Conservation (phyloP, 1,284 basidiomycete species). For the Fistulinella cinereoalba region DNA sequence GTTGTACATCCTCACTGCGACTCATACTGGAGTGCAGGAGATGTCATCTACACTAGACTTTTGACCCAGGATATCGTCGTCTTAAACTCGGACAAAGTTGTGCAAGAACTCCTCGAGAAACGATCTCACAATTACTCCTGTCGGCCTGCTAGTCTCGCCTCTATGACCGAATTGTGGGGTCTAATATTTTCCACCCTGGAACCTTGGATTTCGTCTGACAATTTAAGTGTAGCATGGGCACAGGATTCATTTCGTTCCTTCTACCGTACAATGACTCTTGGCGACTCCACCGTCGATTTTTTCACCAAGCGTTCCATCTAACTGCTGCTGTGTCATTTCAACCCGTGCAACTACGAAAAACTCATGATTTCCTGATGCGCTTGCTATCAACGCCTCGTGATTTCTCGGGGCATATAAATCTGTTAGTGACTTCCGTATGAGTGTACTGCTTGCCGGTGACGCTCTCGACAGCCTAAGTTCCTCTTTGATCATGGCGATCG, state of each 20-base stretch:
- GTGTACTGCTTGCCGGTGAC: neutral
- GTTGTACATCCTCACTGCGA: neutral
- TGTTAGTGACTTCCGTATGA: neutral
- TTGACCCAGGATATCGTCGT: constrained; percentile 17
- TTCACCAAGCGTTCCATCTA: constrained; percentile 23
- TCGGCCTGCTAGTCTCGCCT: constrained; percentile 16
- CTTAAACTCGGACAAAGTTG: constrained; percentile 25
- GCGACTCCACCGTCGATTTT: constrained; percentile 28
- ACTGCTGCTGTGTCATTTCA: constrained; percentile 19
- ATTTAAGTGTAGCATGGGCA: constrained; percentile 16
- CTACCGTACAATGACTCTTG: constrained; percentile 26
- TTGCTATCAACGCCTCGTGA: constrained; percentile 4
- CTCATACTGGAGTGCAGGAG: constrained; percentile 9
- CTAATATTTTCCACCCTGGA: too few species aligned
- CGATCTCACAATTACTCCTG: constrained; percentile 25
- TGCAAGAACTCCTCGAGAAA: constrained; percentile 20
- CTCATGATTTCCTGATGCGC: constrained; percentile 18
- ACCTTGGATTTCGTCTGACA: neutral
- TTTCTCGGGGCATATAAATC: constrained; percentile 9
- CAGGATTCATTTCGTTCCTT: constrained; percentile 21
- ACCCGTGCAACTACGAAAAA: constrained; percentile 20
- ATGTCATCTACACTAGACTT: constrained; percentile 21
- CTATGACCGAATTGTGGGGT: constrained; percentile 21
- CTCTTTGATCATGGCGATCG: constrained; percentile 22
- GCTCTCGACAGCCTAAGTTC: constrained; percentile 15